Conservation (phyloP, 495 filamentous ascomycete genomes). For the Aspergillus cavernicola region DNA sequence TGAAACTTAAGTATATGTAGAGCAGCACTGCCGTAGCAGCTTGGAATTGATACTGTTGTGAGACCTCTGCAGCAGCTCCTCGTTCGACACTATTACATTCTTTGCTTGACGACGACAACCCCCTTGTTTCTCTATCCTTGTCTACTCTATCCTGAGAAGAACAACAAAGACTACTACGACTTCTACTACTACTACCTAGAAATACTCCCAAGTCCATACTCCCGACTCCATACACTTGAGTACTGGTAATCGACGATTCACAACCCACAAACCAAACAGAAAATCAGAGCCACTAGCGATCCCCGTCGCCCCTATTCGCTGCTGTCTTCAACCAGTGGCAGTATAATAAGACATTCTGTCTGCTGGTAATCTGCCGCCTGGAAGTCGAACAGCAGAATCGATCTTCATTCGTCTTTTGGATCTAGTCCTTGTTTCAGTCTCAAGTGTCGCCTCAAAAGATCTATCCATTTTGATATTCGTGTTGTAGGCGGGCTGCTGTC, state of each 20-base stretch:
- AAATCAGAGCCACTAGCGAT: too few relatives aligned
- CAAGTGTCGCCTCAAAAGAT: conserved; percentile 11
- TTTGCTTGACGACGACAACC: not conserved
- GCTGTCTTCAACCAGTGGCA: too few relatives aligned
- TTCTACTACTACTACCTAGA: too few relatives aligned
- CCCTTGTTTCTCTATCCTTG: conserved; percentile 3
- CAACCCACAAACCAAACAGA: too few relatives aligned
- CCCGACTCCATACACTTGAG: too few relatives aligned
- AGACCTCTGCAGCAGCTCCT: not conserved
- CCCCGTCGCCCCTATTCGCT: too few relatives aligned
- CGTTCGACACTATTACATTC: conserved; percentile 3
- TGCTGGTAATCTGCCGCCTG: not conserved
- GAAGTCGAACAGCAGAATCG: not conserved
- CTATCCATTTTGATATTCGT: conserved; percentile 8
- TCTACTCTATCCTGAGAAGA: not conserved
- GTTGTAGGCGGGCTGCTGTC: conserved; percentile 2
- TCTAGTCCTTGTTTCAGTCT: not conserved
- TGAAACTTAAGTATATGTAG: not conserved
- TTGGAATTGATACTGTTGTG: not conserved
- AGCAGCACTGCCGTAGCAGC: not conserved
- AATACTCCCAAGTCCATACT: too few relatives aligned
- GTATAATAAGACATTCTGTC: too few relatives aligned
- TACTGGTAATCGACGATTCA: too few relatives aligned
- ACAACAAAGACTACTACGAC: too few relatives aligned
- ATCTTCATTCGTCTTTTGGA: not conserved